Base-by-base conservation (phyloP, 192 early-diverging fungal species). In the Coemansia sp. region DNA sequence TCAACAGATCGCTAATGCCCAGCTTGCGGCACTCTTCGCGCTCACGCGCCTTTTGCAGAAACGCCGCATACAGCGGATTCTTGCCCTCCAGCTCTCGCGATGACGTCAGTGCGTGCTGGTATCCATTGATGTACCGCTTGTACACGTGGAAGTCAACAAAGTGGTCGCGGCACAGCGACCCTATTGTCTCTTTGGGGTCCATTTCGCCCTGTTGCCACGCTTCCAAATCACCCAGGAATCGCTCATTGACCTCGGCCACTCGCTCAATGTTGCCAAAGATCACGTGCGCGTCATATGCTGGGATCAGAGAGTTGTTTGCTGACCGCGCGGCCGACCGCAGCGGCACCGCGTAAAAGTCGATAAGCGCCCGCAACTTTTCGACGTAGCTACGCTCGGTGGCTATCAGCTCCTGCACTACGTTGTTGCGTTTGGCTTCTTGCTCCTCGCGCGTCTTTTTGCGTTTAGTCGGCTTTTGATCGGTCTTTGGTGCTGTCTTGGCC, bases 1-100 rank as follows among this genome's bases (percentile, higher is more conserved):
- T 90, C 68, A 92, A 75, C 64, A 89, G 77, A 61, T 90, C 89
- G 25, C 82, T 80, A 23, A 96, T 72, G 26, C 81, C 84, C 53
- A 92, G 80, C 58, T 85, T 81, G 57, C 84, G 76, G 73, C 84
- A 82, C 50, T 81, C 82, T 21, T 85, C 79, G 64, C 82, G 81
- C 42, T 86, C 85, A 40, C 79, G 79, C n/a, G 81, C 81, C 51
- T 71, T 68, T 25, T 71, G 62, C 49, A 87, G 58, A 57, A 87
- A 83, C 4, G 74, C 71, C 5, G 74, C 65, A 49, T 85, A 85
- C 6, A 69, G 69, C 36, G 76, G 79, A 42, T 84, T 87, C 63
- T 68, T 73, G 28, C 74, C 76, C 54, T 82, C 76, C 25, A 85
- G 82, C 56, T 82, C 79, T 50, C 76, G 72, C 28, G 83, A 84